Percentiles rank a stretch among this genome's conserved stretches.
phyloP scores from a whole-genome alignment of 768 basidiomycete species.

The Kwoniella shandongensis region DNA sequence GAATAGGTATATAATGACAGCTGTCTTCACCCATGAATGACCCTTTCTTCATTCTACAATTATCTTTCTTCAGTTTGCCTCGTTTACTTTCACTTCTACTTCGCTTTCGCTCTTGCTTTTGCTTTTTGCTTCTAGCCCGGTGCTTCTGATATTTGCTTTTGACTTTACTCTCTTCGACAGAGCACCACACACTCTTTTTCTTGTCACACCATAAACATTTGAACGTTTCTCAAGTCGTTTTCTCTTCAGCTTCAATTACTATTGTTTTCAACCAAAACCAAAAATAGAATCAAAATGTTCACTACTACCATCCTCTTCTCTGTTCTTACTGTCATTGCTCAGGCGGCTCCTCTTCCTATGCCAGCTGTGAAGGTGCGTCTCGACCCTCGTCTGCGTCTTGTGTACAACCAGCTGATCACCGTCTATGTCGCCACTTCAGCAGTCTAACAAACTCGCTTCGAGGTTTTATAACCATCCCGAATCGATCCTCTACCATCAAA shows the following conservation, averaged over 20 bases:
- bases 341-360: slow-evolving; percentile 29
- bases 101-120: slow-evolving; percentile 18
- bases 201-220: not conserved
- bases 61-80: slow-evolving; percentile 9
- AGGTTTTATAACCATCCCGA: slow-evolving; percentile 21
- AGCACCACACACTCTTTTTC: slow-evolving; percentile 13
- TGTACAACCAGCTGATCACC: not conserved
- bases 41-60: slow-evolving; percentile 16
- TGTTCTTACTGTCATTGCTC: slow-evolving; percentile 24
- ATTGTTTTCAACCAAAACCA: not conserved
- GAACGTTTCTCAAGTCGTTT: no score
- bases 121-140: slow-evolving; percentile 18
- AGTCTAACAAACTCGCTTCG: slow-evolving; percentile 19
- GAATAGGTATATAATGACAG: slow-evolving; percentile 10
- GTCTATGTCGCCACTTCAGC: not conserved
- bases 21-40: not conserved
- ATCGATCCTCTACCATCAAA: slow-evolving; percentile 16
- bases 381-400: not conserved
- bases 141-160: slow-evolving; percentile 15
- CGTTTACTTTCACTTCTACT: not conserved
- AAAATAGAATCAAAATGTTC: slow-evolving; percentile 26
- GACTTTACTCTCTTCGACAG: slow-evolving; percentile 19
- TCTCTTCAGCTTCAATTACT: not conserved
- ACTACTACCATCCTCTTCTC: slow-evolving; percentile 26
- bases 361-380: slow-evolving; percentile 24